Evolutionary conservation across 2,329 filamentous ascomycete species (phyloP).

Genomic region (Fusarium globosum): DNA sequence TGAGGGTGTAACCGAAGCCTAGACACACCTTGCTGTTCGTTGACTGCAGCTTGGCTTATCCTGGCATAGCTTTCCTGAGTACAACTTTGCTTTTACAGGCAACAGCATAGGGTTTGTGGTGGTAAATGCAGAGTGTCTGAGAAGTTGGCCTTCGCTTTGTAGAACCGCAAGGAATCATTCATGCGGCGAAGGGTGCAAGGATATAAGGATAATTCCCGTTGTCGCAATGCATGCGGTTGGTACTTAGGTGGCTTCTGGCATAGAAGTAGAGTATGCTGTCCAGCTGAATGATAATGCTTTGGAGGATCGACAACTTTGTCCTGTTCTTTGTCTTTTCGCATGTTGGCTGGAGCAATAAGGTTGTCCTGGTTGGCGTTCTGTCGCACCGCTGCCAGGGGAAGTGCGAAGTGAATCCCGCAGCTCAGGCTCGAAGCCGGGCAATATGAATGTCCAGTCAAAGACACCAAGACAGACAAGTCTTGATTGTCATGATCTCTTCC

Average conservation of each 20-base stretch:
- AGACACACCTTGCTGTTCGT: neutral
- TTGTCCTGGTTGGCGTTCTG: neutral
- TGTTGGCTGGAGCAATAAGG: neutral
- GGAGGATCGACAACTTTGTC: neutral
- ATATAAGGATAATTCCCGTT: neutral
- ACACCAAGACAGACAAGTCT: neutral
- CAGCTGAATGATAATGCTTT: neutral
- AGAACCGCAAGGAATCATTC: neutral
- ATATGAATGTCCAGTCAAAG: neutral
- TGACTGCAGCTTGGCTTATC: neutral
- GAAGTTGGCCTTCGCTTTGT: neutral
- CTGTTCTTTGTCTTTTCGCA: neutral
- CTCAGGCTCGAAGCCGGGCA: neutral
- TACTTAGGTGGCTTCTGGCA: neutral
- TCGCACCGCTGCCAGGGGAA: neutral
- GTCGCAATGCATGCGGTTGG: neutral
- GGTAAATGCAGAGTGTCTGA: neutral
- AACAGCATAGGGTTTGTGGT: neutral
- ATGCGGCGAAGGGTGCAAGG: no score
- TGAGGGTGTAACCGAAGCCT: neutral
- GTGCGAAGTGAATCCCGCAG: neutral
- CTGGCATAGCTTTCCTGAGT: accelerated
- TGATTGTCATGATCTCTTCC: neutral
- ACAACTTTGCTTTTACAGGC: neutral
- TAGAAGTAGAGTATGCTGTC: neutral